Conservation (phyloP, 768 basidiomycete species). For the Holtermannia corniformis region DNA sequence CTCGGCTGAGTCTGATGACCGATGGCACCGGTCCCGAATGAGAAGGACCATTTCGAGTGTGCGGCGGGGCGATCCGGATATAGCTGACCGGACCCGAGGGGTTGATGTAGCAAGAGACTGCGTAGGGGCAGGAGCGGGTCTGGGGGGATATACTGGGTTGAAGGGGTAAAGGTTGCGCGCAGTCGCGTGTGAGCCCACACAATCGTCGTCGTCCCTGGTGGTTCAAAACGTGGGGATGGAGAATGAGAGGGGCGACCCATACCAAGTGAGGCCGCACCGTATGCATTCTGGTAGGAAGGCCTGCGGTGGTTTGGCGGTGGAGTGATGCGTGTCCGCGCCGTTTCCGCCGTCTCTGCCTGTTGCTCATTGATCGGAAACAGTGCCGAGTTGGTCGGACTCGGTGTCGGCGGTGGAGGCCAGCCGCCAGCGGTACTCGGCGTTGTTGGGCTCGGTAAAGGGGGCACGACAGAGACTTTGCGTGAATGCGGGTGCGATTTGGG, state of each 20-base stretch:
- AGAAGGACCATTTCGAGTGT: slow-evolving; percentile 30
- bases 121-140: slow-evolving; percentile 39
- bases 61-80: slow-evolving; percentile 5
- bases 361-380: not conserved
- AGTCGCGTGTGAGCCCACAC: slow-evolving; percentile 37
- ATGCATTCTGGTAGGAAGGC: slow-evolving; percentile 23
- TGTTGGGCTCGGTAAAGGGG: not conserved
- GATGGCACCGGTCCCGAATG: slow-evolving; percentile 35
- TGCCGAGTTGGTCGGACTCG: not conserved
- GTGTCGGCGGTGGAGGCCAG: not conserved
- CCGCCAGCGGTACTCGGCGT: not conserved
- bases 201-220: slow-evolving; percentile 26
- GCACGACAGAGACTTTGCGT: slow-evolving; percentile 30
- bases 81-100: slow-evolving; percentile 36
- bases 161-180: slow-evolving; percentile 35
- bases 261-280: slow-evolving; percentile 15
- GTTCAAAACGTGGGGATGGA: slow-evolving; percentile 21
- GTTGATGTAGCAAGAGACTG: slow-evolving; percentile 36
- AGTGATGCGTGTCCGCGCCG: not conserved
- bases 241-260: slow-evolving; percentile 5
- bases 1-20: slow-evolving; percentile 33
- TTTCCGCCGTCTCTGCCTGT: not conserved
- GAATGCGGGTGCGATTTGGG: slow-evolving; percentile 39
- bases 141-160: slow-evolving; percentile 36
- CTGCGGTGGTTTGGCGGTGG: slow-evolving; percentile 1